Base-by-base conservation (phyloP, 257 asterid species). In the Capsicum chinense region DNA sequence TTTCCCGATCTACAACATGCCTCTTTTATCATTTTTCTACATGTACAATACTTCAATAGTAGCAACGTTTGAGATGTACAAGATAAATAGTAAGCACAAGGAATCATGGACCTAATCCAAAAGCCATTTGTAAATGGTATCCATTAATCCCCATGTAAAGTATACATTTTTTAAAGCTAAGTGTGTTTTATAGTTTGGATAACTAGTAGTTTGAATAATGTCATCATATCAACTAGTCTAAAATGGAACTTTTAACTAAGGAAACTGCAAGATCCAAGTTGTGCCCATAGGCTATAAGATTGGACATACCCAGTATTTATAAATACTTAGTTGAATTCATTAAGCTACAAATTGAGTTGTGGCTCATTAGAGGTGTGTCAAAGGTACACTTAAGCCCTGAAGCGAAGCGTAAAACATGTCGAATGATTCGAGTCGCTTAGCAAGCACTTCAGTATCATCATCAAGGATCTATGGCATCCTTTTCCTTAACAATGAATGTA, bases 11-110 rank as follows among this genome's bases (percentile, higher is more conserved):
- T 26, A 21, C 9, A 78, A 78, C 64, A 33, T 54, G 50, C 48
- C 14, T 26, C 62, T 21, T 74, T 50, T 13, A 21, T 78, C 26
- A 10, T 21, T 33, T 54, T 69, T 16, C 56, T 39, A 39, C 54
- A 69, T 39, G 54, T 52, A 69, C 78, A 69, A 39, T 39, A 39
- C 78, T 69, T 69, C 78, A 68, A 3, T 3, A 68, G 52, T 68
- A 68, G 48, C 26, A 68, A 33, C 16, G 6, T 35, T 6, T 42
- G 6, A 67, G 74, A 33, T 63, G 42, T 26, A 10, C 70, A 35
- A 35, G 74, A 67, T 3, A 13, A 14, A 67, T 39, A 67, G 50
- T 67, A 67, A 67, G 19, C 50, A 35, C 6, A 10, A 66, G 12
- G 78, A 39, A 12, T 39, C 54, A 0, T 14, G 4, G 15, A 39